A percentile compares a stretch with the other conserved stretches of the same genome.
Conservation (phyloP, 176 grass and related monocot genomes). For the Raddia distichophylla region DNA sequence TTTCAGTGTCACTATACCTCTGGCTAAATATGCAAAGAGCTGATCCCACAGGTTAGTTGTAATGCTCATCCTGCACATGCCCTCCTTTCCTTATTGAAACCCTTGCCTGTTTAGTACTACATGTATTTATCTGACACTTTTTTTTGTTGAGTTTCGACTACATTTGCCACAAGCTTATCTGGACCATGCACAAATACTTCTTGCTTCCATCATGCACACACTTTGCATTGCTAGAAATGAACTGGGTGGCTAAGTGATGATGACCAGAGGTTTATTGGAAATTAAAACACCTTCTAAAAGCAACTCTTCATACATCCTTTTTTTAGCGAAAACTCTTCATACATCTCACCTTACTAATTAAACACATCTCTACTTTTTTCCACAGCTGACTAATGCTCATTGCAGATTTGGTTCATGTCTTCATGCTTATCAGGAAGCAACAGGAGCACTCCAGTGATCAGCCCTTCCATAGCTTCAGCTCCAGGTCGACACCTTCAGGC, state of each 20-base stretch:
- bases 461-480: slow-evolving; percentile 64
- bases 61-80: slow-evolving; percentile 38
- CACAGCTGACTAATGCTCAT: background rate
- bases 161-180: slow-evolving; percentile 33
- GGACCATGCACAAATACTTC: slow-evolving; percentile 30
- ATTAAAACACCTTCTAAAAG: slow-evolving; percentile 22
- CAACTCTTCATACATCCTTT: slow-evolving; percentile 29
- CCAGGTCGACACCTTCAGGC: slow-evolving; percentile 63
- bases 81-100: slow-evolving; percentile 9
- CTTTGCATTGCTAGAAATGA: slow-evolving; percentile 24
- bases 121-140: slow-evolving; percentile 40
- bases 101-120: slow-evolving; percentile 18
- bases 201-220: slow-evolving; percentile 10
- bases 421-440: background rate
- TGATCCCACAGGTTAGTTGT: slow-evolving; percentile 35
- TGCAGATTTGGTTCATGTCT: background rate
- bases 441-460: background rate
- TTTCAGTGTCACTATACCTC: background rate
- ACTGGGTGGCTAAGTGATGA: background rate
- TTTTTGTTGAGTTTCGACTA: slow-evolving; percentile 41
- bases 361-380: slow-evolving; percentile 8
- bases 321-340: background rate
- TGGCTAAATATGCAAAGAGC: slow-evolving; percentile 19
- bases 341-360: slow-evolving; percentile 29
- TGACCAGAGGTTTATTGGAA: slow-evolving; percentile 38